Base-by-base conservation (phyloP, 352 stramenopile genomes). In the Globisporangium carolinianum region DNA sequence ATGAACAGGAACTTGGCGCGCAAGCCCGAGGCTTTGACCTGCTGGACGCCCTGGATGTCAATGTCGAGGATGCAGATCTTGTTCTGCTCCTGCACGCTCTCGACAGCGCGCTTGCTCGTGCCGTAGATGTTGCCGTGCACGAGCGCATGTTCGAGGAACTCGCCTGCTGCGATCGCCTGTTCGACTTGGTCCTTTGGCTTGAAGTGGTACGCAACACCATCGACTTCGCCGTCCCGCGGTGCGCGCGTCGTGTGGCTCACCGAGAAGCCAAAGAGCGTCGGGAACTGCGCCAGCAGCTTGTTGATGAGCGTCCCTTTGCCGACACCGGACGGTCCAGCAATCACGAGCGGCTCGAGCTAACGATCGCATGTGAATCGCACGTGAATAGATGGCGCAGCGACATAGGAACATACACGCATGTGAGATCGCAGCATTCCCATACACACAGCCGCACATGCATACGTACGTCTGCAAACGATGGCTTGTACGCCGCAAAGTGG, bases 1-100 rank as follows among this genome's bases (percentile, higher is more conserved):
- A 99, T 97, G 66, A 99, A 99, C 39, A 99, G 74, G 66, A 93
- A 99, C 57, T 98, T 95, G 47, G 90, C 84, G 36, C 79, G 58
- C n/a, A 98, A 68, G n/a, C 80, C 74, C 37, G 81, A 83, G 65
- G 69, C 66, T 66, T 95, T 98, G 32, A 99, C 94, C 62, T 91
- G 93, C 67, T 97, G 81, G 15, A 98, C 96, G 38, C 97, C 97
- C 71, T 99, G 96, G 51, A 99, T 90, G 66, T 99, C 97, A 59
- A 99, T 99, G 75, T 99, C 97, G 41, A 99, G 64, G 55, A 99
- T 96, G 73, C 97, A 99, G 61, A 99, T 96, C 76, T 98, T 98
- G 49, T 89, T 85, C 65, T 94, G 69, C 38, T 89, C 75, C 65
- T 95, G 83, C 43, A 99, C 96, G 59, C 85, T 79, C 71, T 95